A percentile compares a stretch with the other conserved stretches of the same genome.
Conservation (phyloP, 345 rosid genomes). For the Firmiana major region DNA sequence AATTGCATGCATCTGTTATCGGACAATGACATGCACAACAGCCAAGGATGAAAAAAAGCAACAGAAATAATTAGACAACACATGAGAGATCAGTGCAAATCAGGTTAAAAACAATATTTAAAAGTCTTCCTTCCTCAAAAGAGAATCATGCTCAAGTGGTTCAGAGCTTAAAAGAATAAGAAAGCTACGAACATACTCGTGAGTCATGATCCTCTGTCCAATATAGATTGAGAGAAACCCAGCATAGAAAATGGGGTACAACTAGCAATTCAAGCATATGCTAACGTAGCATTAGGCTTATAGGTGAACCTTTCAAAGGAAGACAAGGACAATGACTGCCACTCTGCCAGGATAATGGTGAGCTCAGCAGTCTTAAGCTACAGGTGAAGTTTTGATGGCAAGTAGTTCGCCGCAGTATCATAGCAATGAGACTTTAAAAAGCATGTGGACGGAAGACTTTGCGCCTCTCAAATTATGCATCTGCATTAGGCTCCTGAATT, state of each 20-base stretch:
- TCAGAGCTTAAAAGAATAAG: neutral
- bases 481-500: conserved; percentile 10
- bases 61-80: neutral
- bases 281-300: neutral
- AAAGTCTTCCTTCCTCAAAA: neutral
- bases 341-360: neutral
- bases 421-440: neutral
- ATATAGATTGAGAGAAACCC: neutral
- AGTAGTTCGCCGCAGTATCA: conserved; percentile 4
- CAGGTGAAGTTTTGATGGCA: neutral
- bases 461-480: neutral
- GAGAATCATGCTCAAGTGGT: neutral
- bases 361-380: neutral
- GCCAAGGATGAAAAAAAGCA: neutral
- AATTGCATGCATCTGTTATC: neutral
- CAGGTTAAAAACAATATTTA: neutral
- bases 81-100: neutral
- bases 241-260: neutral
- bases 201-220: neutral
- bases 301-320: neutral
- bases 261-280: neutral
- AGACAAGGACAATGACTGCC: neutral
- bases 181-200: neutral
- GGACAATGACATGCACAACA: neutral
- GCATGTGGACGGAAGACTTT: conserved; percentile 2